Percentiles rank a stretch among this genome's conserved stretches.
Evolutionary conservation across 2,329 filamentous ascomycete species (phyloP).

Genomic region (Aureobasidium sp.): DNA sequence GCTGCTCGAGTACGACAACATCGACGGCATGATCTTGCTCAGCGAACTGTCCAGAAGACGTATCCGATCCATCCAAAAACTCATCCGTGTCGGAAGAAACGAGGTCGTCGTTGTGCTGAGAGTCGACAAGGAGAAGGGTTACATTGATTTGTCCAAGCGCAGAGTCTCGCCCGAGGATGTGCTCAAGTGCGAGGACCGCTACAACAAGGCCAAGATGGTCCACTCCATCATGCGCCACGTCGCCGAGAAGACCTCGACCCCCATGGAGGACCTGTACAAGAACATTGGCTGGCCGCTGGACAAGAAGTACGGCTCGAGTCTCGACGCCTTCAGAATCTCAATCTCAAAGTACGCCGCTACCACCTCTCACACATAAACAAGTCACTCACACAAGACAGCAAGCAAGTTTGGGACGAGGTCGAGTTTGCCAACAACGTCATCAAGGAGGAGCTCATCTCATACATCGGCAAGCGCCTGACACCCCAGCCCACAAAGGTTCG

Average conservation of each 20-base stretch:
- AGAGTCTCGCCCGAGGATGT: conserved; percentile 98
- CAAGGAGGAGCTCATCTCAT: conserved; percentile 89
- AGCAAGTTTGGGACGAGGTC: conserved; percentile 95
- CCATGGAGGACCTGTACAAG: conserved; percentile 96
- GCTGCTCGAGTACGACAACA: conserved; percentile 99
- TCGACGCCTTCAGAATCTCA: conserved; percentile 99
- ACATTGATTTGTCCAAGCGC: conserved; percentile 99
- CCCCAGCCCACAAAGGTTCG: conserved; percentile 99
- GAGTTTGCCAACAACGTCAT: conserved; percentile 88
- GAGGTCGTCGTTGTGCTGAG: conserved; percentile 98
- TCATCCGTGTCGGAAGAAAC: conserved; percentile 97
- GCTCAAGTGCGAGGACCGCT: conserved; percentile 98
- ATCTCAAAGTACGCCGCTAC: conserved; percentile 68
- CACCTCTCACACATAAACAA: background rate
- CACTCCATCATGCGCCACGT: conserved; percentile 99
- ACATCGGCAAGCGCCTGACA: conserved; percentile 97
- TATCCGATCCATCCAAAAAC: conserved; percentile 99
- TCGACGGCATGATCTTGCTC: conserved; percentile 99
- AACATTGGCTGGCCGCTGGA: conserved; percentile 97
- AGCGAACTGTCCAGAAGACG: conserved; percentile 97
- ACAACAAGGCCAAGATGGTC: conserved; percentile 99
- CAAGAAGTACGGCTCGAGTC: conserved; percentile 81
- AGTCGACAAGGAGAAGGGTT: conserved; percentile 99
- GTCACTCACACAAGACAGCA: conserved; percentile 60
- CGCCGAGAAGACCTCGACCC: conserved; percentile 93